Percentiles rank a stretch among this genome's conserved stretches.
phyloP scores from a whole-genome alignment of 352 stramenopile genomes.

The Phytophthora tubulina region DNA sequence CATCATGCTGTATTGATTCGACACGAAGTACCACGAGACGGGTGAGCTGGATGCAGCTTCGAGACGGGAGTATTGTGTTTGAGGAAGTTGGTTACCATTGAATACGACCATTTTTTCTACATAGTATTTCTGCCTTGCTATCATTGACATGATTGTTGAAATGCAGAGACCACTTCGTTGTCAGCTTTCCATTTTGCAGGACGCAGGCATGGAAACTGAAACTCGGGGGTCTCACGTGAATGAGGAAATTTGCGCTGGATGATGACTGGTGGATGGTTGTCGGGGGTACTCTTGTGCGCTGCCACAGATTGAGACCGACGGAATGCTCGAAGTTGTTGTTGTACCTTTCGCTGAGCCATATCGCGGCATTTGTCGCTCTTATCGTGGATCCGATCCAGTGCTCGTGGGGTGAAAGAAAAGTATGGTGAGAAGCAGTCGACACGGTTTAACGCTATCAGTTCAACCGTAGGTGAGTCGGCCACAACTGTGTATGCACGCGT shows the following conservation, averaged over 20 bases:
- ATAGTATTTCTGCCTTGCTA: not conserved
- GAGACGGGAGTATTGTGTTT: not conserved
- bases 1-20: slow-evolving; percentile 24
- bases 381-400: slow-evolving; percentile 66
- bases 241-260: slow-evolving; percentile 54
- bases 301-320: slow-evolving; percentile 38
- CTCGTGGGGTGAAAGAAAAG: slow-evolving; percentile 73
- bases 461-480: slow-evolving; percentile 57
- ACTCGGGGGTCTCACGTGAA: slow-evolving; percentile 58
- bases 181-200: slow-evolving; percentile 58
- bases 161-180: slow-evolving; percentile 60
- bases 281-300: slow-evolving; percentile 31
- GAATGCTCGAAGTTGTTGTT: slow-evolving; percentile 67
- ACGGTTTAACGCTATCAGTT: slow-evolving; percentile 73
- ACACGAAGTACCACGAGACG: not conserved
- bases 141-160: slow-evolving; percentile 61
- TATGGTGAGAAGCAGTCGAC: slow-evolving; percentile 81
- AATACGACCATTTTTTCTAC: slow-evolving; percentile 8
- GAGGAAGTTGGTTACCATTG: not conserved
- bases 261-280: slow-evolving; percentile 36
- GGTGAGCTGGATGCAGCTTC: not conserved
- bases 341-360: slow-evolving; percentile 53
- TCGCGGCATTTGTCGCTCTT: slow-evolving; percentile 61
- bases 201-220: slow-evolving; percentile 68
- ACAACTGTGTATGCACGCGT: slow-evolving; percentile 65